Base-by-base conservation (phyloP, 495 filamentous ascomycete species). In the Penicillium goetzii region DNA sequence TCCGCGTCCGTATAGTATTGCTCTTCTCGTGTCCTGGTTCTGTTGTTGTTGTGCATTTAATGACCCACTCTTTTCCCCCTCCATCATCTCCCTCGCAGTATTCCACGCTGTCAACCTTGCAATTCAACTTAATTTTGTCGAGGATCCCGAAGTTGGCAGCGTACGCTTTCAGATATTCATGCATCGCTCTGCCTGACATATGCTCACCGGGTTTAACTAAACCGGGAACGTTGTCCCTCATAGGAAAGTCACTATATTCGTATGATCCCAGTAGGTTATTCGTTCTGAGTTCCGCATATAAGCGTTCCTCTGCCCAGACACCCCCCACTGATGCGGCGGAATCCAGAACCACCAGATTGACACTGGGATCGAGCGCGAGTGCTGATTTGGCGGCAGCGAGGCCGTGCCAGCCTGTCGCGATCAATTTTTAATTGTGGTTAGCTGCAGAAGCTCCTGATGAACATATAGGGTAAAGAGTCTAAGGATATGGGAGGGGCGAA, bases 141-240 rank as follows among this genome's bases (percentile, higher is more conserved):
- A 10, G 41, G 57, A 59, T 59, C 25, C 57, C 57, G 41, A 59
- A 59, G 57, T 59, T 41, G 57, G 40, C 57, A 59, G 57, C 57
- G 57, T 59, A 59, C 57, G 57, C 57, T 59, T 59, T 59, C 43
- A 59, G 57, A 50, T 59, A 59, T 59, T 59, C 57, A 50, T 59
- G 57, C 57, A 59, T 59, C 57, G 57, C 41, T 59, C 57, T 59
- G 12, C 57, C 57, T 51, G 57, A 50, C 40, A 59, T 59, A 59
- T 59, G 57, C 57, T 59, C 38, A 50, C 57, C 57, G 40, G 57
- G 41, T 33, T 59, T 59, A 49, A 59, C 57, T 59, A 59, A 59
- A 50, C 57, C 41, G 26, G 57, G 57, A 49, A 59, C 30, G 41
- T 33, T 59, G 38, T 59, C 57, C 40, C 23, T 49, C 57, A 59